phyloP scores from a whole-genome alignment of 768 basidiomycete genomes.

The Solioccasus polychromus region DNA sequence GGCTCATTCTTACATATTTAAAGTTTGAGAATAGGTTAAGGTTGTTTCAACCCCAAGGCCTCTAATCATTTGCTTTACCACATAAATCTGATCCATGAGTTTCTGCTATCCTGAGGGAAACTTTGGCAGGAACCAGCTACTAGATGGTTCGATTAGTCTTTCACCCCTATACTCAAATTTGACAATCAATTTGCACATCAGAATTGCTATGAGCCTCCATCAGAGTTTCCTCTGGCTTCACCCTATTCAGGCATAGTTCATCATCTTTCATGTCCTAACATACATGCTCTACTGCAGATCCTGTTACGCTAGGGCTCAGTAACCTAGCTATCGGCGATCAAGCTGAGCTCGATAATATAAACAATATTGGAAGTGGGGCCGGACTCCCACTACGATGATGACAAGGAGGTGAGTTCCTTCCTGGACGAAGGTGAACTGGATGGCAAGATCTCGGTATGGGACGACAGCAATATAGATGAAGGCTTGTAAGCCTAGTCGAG shows the following conservation, averaged over 20 bases:
- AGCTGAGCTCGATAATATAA: no score
- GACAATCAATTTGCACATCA: constrained; percentile 96
- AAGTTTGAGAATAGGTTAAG: constrained; percentile 82
- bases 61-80: constrained; percentile 89
- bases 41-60: constrained; percentile 86
- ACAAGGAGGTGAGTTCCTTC: no score
- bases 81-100: constrained; percentile 46
- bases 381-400: no score
- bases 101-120: constrained; percentile 77
- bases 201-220: constrained; percentile 94
- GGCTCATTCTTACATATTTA: constrained; percentile 59
- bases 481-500: no score
- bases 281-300: constrained; percentile 79
- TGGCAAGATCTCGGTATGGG: no score
- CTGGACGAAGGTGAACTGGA: no score
- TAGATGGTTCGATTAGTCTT: constrained; percentile 96
- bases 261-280: constrained; percentile 89
- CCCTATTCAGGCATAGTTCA: constrained; percentile 89
- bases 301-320: no score
- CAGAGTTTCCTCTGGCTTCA: constrained; percentile 95
- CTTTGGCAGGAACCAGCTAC: constrained; percentile 92
- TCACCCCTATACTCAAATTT: constrained; percentile 94
- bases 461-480: no score
- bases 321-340: no score
- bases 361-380: no score